A percentile compares a stretch with the other conserved stretches of the same genome.
These are phyloP conservation scores for Linum tenue DNA, from an alignment of 345 rosid genomes.

Conservation along the genomic window DNA sequence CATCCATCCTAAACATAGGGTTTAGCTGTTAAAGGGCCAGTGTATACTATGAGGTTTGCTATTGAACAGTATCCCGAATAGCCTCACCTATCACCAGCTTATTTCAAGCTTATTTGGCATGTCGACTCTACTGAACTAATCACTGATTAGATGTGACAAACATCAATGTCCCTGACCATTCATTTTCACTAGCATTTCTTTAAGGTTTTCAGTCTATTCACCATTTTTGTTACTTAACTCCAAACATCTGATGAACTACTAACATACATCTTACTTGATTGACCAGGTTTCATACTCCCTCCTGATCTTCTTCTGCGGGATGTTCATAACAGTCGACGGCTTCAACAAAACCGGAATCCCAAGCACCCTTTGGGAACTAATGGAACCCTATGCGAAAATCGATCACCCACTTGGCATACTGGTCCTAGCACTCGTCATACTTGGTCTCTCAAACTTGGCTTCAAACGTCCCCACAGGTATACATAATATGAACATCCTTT, in stretches of 20 bases:
- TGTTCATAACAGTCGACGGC: conserved; percentile 78
- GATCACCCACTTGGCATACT: conserved; percentile 38
- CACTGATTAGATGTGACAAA: too few relatives aligned
- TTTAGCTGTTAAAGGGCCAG: too few relatives aligned
- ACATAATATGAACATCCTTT: not conserved
- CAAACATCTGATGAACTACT: not conserved
- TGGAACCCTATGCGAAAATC: conserved; percentile 63
- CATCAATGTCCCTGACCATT: too few relatives aligned
- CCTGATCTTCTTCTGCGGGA: conserved; percentile 74
- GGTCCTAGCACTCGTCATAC: conserved; percentile 57
- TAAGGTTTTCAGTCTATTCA: too few relatives aligned
- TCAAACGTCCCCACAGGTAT: conserved; percentile 90
- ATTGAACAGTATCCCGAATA: too few relatives aligned
- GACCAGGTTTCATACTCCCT: conserved; percentile 74
- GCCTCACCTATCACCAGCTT: too few relatives aligned
- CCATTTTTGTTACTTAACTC: too few relatives aligned
- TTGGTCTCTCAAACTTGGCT: conserved; percentile 61
- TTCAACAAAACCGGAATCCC: conserved; percentile 86
- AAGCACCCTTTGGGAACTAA: conserved; percentile 53
- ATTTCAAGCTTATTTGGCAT: too few relatives aligned
- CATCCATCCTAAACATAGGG: too few relatives aligned
- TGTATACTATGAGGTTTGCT: too few relatives aligned
- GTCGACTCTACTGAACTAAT: too few relatives aligned
- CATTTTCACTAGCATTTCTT: too few relatives aligned
- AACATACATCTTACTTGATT: conserved; percentile 4